phyloP scores from a whole-genome alignment of 164 flowering plant species.

The Stephania japonica region DNA sequence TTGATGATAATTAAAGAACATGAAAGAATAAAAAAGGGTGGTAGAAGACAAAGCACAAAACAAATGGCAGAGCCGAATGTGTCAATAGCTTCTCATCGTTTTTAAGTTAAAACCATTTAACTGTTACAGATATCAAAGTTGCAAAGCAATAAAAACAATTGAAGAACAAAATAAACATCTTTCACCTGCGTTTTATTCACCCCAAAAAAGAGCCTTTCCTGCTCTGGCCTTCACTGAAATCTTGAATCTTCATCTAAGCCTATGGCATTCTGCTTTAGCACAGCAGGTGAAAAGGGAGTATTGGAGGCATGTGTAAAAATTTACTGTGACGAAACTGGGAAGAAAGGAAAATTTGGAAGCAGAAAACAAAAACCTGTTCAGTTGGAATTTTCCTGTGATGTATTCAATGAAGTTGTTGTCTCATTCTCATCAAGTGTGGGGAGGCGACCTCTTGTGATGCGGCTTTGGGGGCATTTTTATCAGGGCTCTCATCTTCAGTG shows the following conservation, averaged over 20 bases:
- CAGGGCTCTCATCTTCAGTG: constrained; percentile 13
- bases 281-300: constrained; percentile 30
- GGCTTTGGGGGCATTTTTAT: constrained; percentile 14
- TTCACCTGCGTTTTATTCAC: constrained; percentile 51
- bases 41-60: background rate
- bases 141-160: background rate
- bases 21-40: background rate
- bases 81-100: constrained; percentile 6
- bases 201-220: constrained; percentile 24
- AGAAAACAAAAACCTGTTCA: constrained; percentile 5
- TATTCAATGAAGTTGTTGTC: constrained; percentile 9
- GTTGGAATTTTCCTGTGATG: constrained; percentile 16
- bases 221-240: constrained; percentile 17
- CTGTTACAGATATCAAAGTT: constrained; percentile 9
- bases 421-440: background rate
- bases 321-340: constrained; percentile 14
- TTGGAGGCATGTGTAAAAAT: constrained; percentile 21
- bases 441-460: constrained; percentile 9
- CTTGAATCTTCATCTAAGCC: constrained; percentile 14
- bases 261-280: constrained; percentile 25
- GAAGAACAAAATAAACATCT: constrained; percentile 11
- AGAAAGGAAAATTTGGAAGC: constrained; percentile 1
- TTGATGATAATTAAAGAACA: background rate
- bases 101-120: background rate
- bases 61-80: constrained; percentile 3